phyloP scores from a whole-genome alignment of 495 filamentous ascomycete species.

The Aspergillus funiculosus region DNA sequence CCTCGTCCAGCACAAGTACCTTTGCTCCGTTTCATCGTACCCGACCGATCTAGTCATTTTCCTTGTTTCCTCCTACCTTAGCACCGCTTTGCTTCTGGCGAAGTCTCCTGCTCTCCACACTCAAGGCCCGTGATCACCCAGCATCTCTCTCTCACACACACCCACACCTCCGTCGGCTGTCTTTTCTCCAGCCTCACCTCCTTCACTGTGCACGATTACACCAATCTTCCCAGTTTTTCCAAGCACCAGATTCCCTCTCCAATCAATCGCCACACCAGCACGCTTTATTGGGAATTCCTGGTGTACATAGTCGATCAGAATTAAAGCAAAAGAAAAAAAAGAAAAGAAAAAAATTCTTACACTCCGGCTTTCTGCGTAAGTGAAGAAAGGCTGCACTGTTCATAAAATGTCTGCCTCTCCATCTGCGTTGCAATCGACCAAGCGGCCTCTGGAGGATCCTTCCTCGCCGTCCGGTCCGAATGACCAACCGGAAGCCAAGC shows the following conservation, averaged over 20 bases:
- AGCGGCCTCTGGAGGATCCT: constrained; percentile 93
- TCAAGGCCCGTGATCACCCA: constrained; percentile 26
- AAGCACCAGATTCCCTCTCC: constrained; percentile 43
- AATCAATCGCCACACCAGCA: constrained; percentile 65
- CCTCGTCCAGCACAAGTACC: constrained; percentile 22
- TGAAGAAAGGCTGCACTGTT: constrained; percentile 31
- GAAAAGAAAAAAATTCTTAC: constrained; percentile 41
- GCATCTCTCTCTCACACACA: constrained; percentile 20
- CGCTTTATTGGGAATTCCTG: constrained; percentile 82
- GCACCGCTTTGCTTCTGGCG: constrained; percentile 23
- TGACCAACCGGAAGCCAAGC: constrained; percentile 95
- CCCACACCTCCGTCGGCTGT: constrained; percentile 29
- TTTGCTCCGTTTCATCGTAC: constrained; percentile 21
- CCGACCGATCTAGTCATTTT: constrained; percentile 23
- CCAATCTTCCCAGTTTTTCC: constrained; percentile 32
- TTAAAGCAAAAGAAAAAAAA: constrained; percentile 37
- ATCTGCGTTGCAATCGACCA: constrained; percentile 60
- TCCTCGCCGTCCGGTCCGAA: constrained; percentile 86
- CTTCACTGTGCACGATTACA: constrained; percentile 31
- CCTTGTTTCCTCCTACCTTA: constrained; percentile 16
- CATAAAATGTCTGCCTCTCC: constrained; percentile 58
- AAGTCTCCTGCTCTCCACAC: constrained; percentile 17
- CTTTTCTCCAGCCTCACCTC: constrained; percentile 27
- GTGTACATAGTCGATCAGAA: constrained; percentile 81
- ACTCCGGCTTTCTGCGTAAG: constrained; percentile 39